Evolutionary conservation across 495 filamentous ascomycete genomes (phyloP).

Genomic region (Trichoderma reesei): DNA sequence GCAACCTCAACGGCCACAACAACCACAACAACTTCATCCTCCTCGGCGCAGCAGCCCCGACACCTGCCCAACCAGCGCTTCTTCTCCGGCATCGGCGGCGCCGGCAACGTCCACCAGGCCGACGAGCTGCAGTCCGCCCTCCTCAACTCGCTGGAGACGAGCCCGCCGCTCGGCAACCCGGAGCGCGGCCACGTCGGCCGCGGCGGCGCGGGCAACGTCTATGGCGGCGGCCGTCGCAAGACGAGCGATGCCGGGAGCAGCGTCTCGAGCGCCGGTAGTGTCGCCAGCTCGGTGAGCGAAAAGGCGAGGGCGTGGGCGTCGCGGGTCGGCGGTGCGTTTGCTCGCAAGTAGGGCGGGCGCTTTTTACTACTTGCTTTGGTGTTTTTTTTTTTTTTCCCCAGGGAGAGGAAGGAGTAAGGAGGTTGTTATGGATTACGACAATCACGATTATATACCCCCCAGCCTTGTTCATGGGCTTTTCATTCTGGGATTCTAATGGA

Average conservation of each 20-base stretch:
- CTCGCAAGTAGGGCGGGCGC: neutral
- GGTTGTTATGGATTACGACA: neutral
- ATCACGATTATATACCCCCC: too few relatives aligned
- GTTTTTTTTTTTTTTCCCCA: neutral
- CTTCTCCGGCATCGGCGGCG: slow-evolving; percentile 78
- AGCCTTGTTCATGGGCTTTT: too few relatives aligned
- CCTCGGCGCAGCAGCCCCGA: slow-evolving; percentile 23
- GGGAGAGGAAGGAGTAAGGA: too few relatives aligned
- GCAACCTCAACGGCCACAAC: slow-evolving; percentile 14
- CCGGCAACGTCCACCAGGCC: slow-evolving; percentile 70
- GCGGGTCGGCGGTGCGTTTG: neutral
- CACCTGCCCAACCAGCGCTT: slow-evolving; percentile 50
- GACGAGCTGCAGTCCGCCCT: slow-evolving; percentile 61
- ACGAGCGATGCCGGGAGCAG: slow-evolving; percentile 7
- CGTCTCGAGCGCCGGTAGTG: slow-evolving; percentile 15
- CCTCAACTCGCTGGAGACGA: slow-evolving; percentile 61
- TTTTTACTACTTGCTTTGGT: neutral
- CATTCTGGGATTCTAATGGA: too few relatives aligned
- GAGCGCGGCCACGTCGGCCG: slow-evolving; percentile 62
- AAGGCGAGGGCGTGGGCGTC: slow-evolving; percentile 16
- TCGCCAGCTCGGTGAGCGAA: slow-evolving; percentile 19
- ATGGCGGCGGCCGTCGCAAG: slow-evolving; percentile 19
- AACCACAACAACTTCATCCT: too few relatives aligned
- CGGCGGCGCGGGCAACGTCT: slow-evolving; percentile 80
- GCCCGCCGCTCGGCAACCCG: slow-evolving; percentile 31